Evolutionary conservation across 2,329 filamentous ascomycete genomes (phyloP).

Genomic region (Paramyrothecium roridum): DNA sequence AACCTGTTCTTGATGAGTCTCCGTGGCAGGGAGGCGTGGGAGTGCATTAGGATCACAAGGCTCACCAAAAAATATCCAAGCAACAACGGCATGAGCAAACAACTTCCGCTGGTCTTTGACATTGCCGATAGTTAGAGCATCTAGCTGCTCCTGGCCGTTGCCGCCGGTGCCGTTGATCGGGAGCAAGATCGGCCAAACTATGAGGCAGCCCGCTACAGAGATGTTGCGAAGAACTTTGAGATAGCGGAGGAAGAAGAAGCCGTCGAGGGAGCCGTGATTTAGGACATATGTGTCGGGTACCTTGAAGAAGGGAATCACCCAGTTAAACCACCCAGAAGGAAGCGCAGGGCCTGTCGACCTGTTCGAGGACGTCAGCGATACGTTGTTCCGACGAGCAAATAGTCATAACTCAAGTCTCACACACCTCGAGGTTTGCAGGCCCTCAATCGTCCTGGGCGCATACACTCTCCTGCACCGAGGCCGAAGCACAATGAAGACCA

Average conservation of each 20-base stretch:
- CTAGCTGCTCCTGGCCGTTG: conserved; percentile 60
- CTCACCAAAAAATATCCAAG: conserved; percentile 68
- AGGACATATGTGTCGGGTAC: conserved; percentile 75
- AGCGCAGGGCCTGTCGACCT: conserved; percentile 58
- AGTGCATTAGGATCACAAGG: too few relatives aligned
- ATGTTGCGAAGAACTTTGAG: conserved; percentile 69
- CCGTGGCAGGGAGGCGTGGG: conserved; percentile 6
- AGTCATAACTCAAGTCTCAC: conserved; percentile 4
- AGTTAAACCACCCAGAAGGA: conserved; percentile 61
- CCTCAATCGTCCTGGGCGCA: conserved; percentile 47
- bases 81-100: conserved; percentile 78
- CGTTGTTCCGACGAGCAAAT: background rate
- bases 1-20: conserved; percentile 45
- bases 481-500: conserved; percentile 47
- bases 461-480: conserved; percentile 51
- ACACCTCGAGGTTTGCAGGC: conserved; percentile 42
- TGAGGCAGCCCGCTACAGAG: conserved; percentile 76
- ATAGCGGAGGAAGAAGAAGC: conserved; percentile 83
- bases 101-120: conserved; percentile 59
- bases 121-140: conserved; percentile 78
- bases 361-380: background rate
- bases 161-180: conserved; percentile 86
- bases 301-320: conserved; percentile 65
- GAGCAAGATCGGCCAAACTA: conserved; percentile 84
- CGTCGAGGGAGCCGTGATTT: conserved; percentile 88